phyloP scores from a whole-genome alignment of 768 basidiomycete species.

The Bullera alba region DNA sequence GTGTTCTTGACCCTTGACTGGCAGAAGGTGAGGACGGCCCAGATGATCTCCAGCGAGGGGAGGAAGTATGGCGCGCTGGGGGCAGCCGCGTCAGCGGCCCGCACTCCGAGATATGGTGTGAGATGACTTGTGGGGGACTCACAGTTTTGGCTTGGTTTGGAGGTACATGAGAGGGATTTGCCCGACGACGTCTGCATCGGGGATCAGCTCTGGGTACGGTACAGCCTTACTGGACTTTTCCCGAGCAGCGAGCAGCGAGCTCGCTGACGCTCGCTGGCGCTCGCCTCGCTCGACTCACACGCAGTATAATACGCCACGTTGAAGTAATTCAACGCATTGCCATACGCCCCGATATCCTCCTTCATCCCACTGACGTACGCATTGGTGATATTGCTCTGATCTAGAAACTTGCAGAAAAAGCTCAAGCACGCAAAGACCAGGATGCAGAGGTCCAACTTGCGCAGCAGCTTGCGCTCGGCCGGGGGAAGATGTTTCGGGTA shows the following conservation, averaged over 20 bases:
- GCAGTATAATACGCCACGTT: conserved; percentile 5
- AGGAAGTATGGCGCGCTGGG: conserved; percentile 17
- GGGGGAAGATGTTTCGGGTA: conserved; percentile 20
- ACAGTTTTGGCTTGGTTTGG: conserved; percentile 20
- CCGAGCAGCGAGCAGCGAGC: no score
- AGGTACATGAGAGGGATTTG: conserved; percentile 27
- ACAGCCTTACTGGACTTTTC: no score
- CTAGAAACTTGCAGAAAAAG: conserved; percentile 16
- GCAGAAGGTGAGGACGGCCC: conserved; percentile 19
- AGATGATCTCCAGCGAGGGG: conserved; percentile 19
- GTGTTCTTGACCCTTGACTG: conserved; percentile 13
- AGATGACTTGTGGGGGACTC: not conserved
- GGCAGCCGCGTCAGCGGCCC: not conserved
- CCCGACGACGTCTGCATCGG: conserved; percentile 13
- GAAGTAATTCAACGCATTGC: conserved; percentile 26
- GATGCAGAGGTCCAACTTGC: conserved; percentile 26
- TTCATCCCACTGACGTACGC: conserved; percentile 30
- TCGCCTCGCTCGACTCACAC: conserved; percentile 2
- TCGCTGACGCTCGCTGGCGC: no score
- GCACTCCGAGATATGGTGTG: not conserved
- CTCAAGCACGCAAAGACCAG: conserved; percentile 30
- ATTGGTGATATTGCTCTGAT: conserved; percentile 26
- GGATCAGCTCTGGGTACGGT: no score
- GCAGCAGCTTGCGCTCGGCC: conserved; percentile 18
- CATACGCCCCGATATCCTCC: conserved; percentile 25